Percentiles rank a stretch among this genome's conserved stretches.
Conservation (phyloP, 164 flowering plant species). For the Brasenia schreberi region DNA sequence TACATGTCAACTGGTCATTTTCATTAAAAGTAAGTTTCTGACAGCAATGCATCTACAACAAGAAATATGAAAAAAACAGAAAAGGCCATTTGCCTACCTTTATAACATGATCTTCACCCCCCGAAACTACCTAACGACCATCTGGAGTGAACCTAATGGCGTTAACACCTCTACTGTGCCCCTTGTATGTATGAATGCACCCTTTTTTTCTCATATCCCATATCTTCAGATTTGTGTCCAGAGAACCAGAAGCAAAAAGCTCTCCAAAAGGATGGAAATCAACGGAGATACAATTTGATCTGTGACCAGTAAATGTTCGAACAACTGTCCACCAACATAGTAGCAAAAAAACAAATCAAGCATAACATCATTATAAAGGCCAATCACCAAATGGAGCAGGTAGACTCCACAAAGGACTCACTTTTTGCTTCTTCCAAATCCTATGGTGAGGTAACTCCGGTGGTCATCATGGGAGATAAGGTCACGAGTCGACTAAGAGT, state of each 20-base stretch:
- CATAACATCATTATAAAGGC: background rate
- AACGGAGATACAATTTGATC: conserved; percentile 92
- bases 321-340: conserved; percentile 43
- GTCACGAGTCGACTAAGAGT: no score
- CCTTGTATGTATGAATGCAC: conserved; percentile 96
- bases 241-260: conserved; percentile 97
- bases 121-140: conserved; percentile 99
- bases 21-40: background rate
- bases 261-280: conserved; percentile 99
- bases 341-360: background rate
- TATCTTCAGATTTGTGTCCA: conserved; percentile 95
- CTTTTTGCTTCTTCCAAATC: conserved; percentile 97
- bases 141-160: conserved; percentile 96
- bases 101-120: conserved; percentile 89
- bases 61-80: background rate
- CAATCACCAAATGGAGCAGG: background rate
- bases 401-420: conserved; percentile 16
- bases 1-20: background rate
- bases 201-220: conserved; percentile 99
- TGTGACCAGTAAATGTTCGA: conserved; percentile 92
- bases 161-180: conserved; percentile 94
- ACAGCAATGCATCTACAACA: background rate
- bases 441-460: no score
- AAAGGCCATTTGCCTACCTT: conserved; percentile 38
- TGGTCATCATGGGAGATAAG: no score